Evolutionary conservation across 768 basidiomycete species (phyloP), one percentile per base, ranked within the genome.

Genomic region (Vishniacozyma victoriae): DNA sequence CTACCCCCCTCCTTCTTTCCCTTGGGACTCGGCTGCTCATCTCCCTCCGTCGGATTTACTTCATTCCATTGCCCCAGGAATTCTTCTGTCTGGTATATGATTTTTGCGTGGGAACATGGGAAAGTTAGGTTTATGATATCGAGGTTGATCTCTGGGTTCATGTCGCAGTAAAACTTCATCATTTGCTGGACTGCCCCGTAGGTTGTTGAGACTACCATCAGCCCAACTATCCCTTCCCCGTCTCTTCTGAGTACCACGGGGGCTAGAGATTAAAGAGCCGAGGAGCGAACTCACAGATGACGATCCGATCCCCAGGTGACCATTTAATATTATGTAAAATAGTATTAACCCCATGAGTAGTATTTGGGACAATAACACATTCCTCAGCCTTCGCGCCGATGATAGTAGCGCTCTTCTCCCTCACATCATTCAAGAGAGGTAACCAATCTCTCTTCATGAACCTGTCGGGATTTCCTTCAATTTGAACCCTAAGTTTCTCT

Each of bases 321-420:
- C 83, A 87, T 29, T 77, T 73, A 24, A 90, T 74, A 50, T 86
- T 86, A 39, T 77, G 72, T 25, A 86, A 64, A 41, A 89, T 73
- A 9, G 81, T 85, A 55, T 82, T 81, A 26, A 89, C 56, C 2
- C 80, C 84, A 54, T 79, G 76, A 0, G 82, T 82, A 0, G 84
- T 78, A 56, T 85, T 86, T 0, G 77, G 70, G 0, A 63, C 62
- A 13, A 79, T 56, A 6, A 72, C 67, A 33, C 57, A 52, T 41
- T 75, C 73, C 16, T 74, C 68, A 15, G 41, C 23, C 11, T 63
- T 49, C 7, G 71, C 72, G 23, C 60, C 55, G 22, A 75, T 60
- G 18, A 75, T 29, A 3, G 63, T 52, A 1, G 73, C 69, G 2
- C 71, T 47, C 16, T 55, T 44, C 18, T 52, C 25, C 9, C 71